Evolutionary conservation across 1,284 basidiomycete species (phyloP).

Genomic region (Athelia sp.): DNA sequence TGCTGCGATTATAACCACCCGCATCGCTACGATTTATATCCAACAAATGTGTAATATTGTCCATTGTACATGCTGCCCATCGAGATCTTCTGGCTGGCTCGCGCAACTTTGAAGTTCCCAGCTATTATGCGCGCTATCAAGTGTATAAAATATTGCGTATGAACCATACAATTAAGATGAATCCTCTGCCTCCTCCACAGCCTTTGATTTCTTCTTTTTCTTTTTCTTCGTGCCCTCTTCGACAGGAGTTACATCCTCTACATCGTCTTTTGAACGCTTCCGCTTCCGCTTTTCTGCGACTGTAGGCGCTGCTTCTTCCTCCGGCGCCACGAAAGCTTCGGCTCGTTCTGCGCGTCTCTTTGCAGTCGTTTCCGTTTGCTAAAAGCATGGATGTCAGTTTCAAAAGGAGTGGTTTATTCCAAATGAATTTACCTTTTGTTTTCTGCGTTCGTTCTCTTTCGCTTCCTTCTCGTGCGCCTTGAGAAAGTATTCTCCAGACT

Average conservation of each 20-base stretch:
- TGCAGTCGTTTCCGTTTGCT: conserved; percentile 74
- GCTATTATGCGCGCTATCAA: too few species aligned
- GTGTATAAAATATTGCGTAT: too few species aligned
- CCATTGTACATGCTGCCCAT: too few species aligned
- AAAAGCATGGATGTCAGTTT: neutral
- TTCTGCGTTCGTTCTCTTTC: conserved; percentile 56
- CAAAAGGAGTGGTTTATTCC: too few species aligned
- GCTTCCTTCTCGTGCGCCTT: conserved; percentile 79
- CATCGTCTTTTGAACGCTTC: conserved; percentile 25
- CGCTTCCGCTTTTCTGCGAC: conserved; percentile 76
- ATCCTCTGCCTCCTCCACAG: neutral
- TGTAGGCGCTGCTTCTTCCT: conserved; percentile 63
- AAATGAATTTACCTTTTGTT: conserved; percentile 54
- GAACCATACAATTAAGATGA: neutral
- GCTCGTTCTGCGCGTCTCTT: conserved; percentile 74
- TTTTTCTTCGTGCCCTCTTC: conserved; percentile 22
- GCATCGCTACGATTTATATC: too few species aligned
- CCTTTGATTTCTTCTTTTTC: conserved; percentile 28
- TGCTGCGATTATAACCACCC: too few species aligned
- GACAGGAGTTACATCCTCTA: conserved; percentile 6
- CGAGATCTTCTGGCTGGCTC: too few species aligned
- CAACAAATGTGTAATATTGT: too few species aligned
- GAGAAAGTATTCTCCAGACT: conserved; percentile 97
- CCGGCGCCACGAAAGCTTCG: conserved; percentile 80
- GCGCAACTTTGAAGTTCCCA: too few species aligned